Conservation (phyloP, 2,329 filamentous ascomycete genomes). For the Teratosphaeria viscida region DNA sequence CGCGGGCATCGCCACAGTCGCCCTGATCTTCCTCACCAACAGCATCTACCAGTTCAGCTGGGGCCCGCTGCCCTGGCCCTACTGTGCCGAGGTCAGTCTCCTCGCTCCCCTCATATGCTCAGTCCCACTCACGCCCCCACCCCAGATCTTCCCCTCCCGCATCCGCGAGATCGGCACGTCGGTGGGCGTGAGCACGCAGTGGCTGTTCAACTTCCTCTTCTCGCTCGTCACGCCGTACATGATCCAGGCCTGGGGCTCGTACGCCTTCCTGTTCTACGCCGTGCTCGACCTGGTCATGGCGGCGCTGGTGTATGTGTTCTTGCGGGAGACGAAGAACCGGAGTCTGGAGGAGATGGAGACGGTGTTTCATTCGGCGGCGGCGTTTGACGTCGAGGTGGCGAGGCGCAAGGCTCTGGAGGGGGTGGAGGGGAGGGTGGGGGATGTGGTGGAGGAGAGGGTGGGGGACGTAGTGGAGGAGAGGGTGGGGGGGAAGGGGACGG, state of each 20-base stretch:
- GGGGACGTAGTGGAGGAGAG: background rate
- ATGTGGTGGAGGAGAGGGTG: background rate
- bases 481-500: no score
- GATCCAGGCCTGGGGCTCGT: slow-evolving; percentile 41
- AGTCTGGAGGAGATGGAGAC: slow-evolving; percentile 27
- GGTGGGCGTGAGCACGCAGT: slow-evolving; percentile 41
- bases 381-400: slow-evolving; percentile 15
- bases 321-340: slow-evolving; percentile 28
- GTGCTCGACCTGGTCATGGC: slow-evolving; percentile 36
- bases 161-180: slow-evolving; percentile 42
- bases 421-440: background rate
- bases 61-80: slow-evolving; percentile 45
- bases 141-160: slow-evolving; percentile 43
- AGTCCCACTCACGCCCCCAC: slow-evolving; percentile 35
- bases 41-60: slow-evolving; percentile 44
- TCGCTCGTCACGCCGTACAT: slow-evolving; percentile 41
- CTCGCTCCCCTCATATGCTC: background rate
- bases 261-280: slow-evolving; percentile 36
- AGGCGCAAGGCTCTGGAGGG: background rate
- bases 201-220: slow-evolving; percentile 44
- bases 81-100: slow-evolving; percentile 28
- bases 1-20: slow-evolving; percentile 41
- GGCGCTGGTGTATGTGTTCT: slow-evolving; percentile 27
- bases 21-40: slow-evolving; percentile 47
- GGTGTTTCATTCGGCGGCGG: slow-evolving; percentile 15